phyloP scores from a whole-genome alignment of 306 rosid genomes.

The Cucurbita maxima region DNA sequence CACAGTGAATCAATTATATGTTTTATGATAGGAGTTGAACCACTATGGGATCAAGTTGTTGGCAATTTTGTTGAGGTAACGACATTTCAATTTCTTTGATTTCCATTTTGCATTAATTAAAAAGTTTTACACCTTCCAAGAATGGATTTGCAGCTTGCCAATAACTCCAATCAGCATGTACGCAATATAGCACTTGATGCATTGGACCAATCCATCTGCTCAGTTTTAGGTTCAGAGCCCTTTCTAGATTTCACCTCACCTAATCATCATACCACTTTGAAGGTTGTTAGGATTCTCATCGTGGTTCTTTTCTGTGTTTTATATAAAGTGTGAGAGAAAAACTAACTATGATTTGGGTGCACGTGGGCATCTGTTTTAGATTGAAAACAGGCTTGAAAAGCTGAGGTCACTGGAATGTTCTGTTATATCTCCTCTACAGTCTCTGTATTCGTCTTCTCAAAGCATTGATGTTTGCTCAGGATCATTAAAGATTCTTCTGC shows the following conservation, averaged over 20 bases:
- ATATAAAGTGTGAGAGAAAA: conserved; percentile 4
- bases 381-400: conserved; percentile 26
- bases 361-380: conserved; percentile 22
- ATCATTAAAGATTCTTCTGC: conserved; percentile 89
- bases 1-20: background rate
- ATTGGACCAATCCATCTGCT: conserved; percentile 81
- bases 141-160: conserved; percentile 62
- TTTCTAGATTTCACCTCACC: conserved; percentile 38
- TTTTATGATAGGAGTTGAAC: conserved; percentile 61
- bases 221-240: conserved; percentile 69
- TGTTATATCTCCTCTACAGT: conserved; percentile 65
- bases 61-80: conserved; percentile 86
- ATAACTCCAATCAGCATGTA: conserved; percentile 64
- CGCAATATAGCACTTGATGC: conserved; percentile 89
- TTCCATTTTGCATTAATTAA: conserved; percentile 11
- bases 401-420: conserved; percentile 76
- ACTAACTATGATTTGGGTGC: conserved; percentile 8
- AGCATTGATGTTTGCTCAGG: conserved; percentile 64
- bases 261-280: conserved; percentile 29
- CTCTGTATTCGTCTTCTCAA: conserved; percentile 70
- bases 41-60: conserved; percentile 86
- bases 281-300: conserved; percentile 40
- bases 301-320: conserved; percentile 10
- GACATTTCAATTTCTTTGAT: conserved; percentile 6
- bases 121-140: conserved; percentile 10